Evolutionary conservation across 768 basidiomycete genomes (phyloP), one percentile per base, ranked within the genome.

Genomic region (Boletus subcaerulescens): DNA sequence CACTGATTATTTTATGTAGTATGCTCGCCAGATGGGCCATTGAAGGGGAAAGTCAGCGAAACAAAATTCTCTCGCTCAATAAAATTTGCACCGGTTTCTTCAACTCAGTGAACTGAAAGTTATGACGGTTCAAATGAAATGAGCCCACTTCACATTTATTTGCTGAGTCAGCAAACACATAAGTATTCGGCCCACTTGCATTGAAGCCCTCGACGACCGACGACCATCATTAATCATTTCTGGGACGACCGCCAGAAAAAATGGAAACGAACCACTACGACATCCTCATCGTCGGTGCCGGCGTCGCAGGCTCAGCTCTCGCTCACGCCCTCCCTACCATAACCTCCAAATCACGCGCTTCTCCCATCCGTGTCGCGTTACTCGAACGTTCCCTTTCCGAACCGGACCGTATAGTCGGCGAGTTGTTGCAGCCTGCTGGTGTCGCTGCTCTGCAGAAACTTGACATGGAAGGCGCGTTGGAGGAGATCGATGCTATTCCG

Each of bases 351-450:
- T 57, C 67, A 39, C 77, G 82, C 40, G 46, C 70, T 18, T 74
- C 74, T 50, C 87, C 87, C 14, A 80, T 93, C 18, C 81, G 85
- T 20, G 86, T 98, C 60, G 87, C 87, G 17, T 74, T 98, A 0
- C 77, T 99, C 52, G 97, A 99, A 71, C 86, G 96, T 12, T 96
- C 95, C 14, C 80, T 98, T 4, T 80, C 87, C 0, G 89, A 93
- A 68, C 97, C 97, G 0, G 93, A 98, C 77, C 82, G 97, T 17
- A 98, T 99, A 60, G 97, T 98, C 33, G 97, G 97, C 24, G 97
- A 99, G 70, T 84, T 98, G 1, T 76, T 99, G 22, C 97, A 99
- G 65, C 97, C 97, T 2, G 94, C 88, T 2, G 97, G 97, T 1
- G 85, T 93, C 22, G 75, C 77, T 13, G 85, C 93, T 1, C 74